A percentile compares a stretch with the other conserved stretches of the same genome.
phyloP scores from a whole-genome alignment of 2,329 filamentous ascomycete genomes.

The Endothia cerciana region DNA sequence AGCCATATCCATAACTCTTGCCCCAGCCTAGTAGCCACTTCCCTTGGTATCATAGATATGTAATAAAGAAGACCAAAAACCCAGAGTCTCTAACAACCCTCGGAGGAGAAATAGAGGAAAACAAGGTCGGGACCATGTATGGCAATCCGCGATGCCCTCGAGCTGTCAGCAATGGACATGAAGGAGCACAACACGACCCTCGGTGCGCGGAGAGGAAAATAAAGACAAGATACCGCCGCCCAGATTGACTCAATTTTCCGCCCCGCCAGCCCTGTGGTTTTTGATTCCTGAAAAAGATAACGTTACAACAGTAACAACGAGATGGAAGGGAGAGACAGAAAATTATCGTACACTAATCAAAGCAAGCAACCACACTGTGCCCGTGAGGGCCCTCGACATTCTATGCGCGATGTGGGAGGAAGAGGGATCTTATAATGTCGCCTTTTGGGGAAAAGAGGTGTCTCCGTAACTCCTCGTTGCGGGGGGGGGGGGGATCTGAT shows the following conservation, averaged over 20 bases:
- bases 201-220: neutral
- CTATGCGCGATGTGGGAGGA: conserved; percentile 27
- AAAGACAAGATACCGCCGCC: neutral
- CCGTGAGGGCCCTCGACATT: conserved; percentile 29
- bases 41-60: conserved; percentile 26
- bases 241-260: conserved; percentile 9
- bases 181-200: neutral
- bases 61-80: neutral
- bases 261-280: conserved; percentile 4
- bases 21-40: conserved; percentile 19
- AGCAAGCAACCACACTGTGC: conserved; percentile 23
- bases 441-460: conserved; percentile 10
- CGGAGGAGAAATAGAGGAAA: neutral
- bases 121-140: neutral
- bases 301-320: neutral
- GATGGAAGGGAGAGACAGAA: conserved; percentile 10
- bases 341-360: conserved; percentile 22
- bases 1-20: conserved; percentile 18
- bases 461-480: conserved; percentile 21
- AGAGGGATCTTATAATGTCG: conserved; percentile 23
- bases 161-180: neutral
- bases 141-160: neutral
- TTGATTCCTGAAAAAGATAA: conserved; percentile 3
- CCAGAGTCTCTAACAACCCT: neutral
- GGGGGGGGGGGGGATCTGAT: conserved; percentile 23